A percentile compares a stretch with the other conserved stretches of the same genome.
Evolutionary conservation across 768 basidiomycete species (phyloP).

Genomic region (Pholiota molesta): DNA sequence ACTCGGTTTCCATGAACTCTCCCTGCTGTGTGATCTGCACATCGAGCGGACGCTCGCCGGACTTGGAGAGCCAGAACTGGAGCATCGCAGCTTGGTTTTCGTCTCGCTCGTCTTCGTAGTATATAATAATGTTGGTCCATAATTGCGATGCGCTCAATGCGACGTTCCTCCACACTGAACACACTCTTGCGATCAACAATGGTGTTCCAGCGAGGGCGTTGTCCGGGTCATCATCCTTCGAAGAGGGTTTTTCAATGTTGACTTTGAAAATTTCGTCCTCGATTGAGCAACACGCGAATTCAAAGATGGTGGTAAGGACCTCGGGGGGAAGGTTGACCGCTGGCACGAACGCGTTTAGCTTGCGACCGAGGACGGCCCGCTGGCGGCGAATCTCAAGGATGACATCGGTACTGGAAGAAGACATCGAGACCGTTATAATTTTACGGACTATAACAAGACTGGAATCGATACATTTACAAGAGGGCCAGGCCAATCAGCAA

Average conservation of each 20-base stretch:
- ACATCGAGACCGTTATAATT: no score
- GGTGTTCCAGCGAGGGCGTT: slow-evolving; percentile 10
- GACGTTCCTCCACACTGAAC: slow-evolving; percentile 21
- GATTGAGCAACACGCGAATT: slow-evolving; percentile 13
- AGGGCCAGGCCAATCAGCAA: no score
- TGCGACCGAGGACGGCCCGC: slow-evolving; percentile 19
- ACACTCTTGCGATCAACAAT: slow-evolving; percentile 21
- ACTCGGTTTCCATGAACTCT: slow-evolving; percentile 10
- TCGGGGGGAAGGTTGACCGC: slow-evolving; percentile 23
- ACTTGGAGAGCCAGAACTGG: slow-evolving; percentile 18
- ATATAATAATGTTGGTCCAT: slow-evolving; percentile 19
- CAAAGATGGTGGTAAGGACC: slow-evolving; percentile 21
- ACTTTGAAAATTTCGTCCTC: no score
- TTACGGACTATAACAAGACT: no score
- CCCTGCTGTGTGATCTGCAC: slow-evolving; percentile 22
- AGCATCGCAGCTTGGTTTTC: slow-evolving; percentile 15
- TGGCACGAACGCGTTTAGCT: slow-evolving; percentile 21
- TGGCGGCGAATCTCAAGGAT: slow-evolving; percentile 21
- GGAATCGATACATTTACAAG: no score
- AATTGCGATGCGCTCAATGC: slow-evolving; percentile 19
- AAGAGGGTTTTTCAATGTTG: no score
- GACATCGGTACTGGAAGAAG: slow-evolving; percentile 7
- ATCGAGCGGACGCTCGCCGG: slow-evolving; percentile 17
- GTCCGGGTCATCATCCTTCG: background rate
- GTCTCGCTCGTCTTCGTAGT: no score